These are phyloP conservation scores for Saccharomycopsis crataegensis DNA, from an alignment of 1,139 yeast genomes.

Conservation along the genomic window DNA sequence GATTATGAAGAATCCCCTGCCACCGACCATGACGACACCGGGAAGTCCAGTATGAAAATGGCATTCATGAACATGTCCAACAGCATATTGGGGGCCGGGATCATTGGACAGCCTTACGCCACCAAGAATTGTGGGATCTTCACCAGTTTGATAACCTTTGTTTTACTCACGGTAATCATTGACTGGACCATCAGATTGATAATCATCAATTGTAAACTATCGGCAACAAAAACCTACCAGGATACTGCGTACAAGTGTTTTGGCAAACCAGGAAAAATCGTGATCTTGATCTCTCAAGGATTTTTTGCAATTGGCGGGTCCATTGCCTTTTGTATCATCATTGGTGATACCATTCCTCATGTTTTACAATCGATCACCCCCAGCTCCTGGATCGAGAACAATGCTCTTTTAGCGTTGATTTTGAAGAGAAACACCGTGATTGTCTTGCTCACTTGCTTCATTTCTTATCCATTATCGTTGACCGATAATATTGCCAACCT, in stretches of 20 bases:
- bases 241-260: slow-evolving; percentile 77
- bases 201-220: slow-evolving; percentile 72
- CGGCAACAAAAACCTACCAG: slow-evolving; percentile 75
- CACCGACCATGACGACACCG: neutral
- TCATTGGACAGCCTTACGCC: slow-evolving; percentile 91
- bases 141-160: slow-evolving; percentile 61
- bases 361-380: slow-evolving; percentile 69
- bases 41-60: slow-evolving; percentile 49
- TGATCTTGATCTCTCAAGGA: slow-evolving; percentile 70
- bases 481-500: slow-evolving; percentile 76
- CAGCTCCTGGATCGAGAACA: slow-evolving; percentile 28
- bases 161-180: slow-evolving; percentile 56
- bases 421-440: slow-evolving; percentile 65
- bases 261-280: slow-evolving; percentile 63
- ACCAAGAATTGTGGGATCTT: slow-evolving; percentile 70
- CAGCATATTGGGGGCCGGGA: slow-evolving; percentile 89
- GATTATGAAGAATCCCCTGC: neutral
- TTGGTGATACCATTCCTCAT: slow-evolving; percentile 93
- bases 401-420: slow-evolving; percentile 41
- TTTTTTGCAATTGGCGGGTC: slow-evolving; percentile 92
- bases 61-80: slow-evolving; percentile 98
- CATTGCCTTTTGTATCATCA: slow-evolving; percentile 88
- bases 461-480: slow-evolving; percentile 79
- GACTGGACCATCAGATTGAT: slow-evolving; percentile 86
- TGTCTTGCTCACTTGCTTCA: slow-evolving; percentile 55